Base-by-base conservation (phyloP, 2,329 filamentous ascomycete species). In the Reticulascus tulasneorum region DNA sequence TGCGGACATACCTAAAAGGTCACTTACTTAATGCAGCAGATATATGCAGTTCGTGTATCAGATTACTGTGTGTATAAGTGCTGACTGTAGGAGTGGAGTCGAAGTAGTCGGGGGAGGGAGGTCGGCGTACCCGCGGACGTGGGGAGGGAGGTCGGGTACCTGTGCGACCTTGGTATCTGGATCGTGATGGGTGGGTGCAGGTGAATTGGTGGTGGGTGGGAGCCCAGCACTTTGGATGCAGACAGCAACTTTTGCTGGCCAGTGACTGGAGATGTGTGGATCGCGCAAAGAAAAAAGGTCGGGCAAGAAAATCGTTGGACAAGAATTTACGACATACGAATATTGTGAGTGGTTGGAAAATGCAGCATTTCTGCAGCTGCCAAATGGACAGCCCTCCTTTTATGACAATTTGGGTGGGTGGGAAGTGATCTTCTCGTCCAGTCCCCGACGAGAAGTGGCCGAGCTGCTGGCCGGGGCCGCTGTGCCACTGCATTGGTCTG, bases 1-100 rank as follows among this genome's bases (percentile, higher is more conserved):
- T 33, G 35, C 40, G 40, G 40, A 42, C 36, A 42, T 40, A 42
- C 36, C 40, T 42, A 40, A n/a, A n/a, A n/a, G n/a, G n/a, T n/a
- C n/a, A n/a, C 40, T 29, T 37, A 37, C 37, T 40, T 28, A 33
- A 36, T 42, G 40, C 40, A 42, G 40, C 22, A 35, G 32, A 25
- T 25, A 36, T 29, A 42, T 42, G 37, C 37, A 36, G 31, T 40
- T 33, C 19, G 36, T 31, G 40, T 29, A 36, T 40, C 32, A 33
- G 38, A 36, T 31, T 28, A 36, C 39, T 42, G 40, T 29, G 24
- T 40, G 37, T 42, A 36, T 42, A 28, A 40, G 40, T 25, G 32
- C 40, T 40, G 40, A 36, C 31, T 35, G 33, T 36, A 23, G 19
- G 16, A 18, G 37, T 40, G 40, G 32, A 29, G 32, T 40, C 40